These are phyloP conservation scores for Nitzschia sp. DNA, from an alignment of 108 stramenopile species.

Conservation along the genomic window DNA sequence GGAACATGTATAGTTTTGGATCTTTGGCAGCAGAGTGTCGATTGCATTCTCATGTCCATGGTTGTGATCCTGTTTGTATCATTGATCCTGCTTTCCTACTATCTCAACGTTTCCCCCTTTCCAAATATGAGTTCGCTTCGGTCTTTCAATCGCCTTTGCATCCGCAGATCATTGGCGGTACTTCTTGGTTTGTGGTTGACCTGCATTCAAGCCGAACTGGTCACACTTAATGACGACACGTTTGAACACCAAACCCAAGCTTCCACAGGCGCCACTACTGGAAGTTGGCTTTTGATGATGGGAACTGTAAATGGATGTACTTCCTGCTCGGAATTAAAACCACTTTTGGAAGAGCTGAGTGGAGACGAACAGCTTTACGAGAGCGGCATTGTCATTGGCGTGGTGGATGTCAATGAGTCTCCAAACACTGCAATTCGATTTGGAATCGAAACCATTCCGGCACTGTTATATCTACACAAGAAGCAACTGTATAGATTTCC, in stretches of 20 bases:
- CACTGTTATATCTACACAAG: conserved; percentile 63
- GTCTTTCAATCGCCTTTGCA: too few species aligned
- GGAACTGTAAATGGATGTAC: conserved; percentile 75
- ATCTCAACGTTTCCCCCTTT: too few species aligned
- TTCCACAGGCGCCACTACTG: conserved; percentile 60
- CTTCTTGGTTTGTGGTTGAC: too few species aligned
- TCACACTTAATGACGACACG: conserved; percentile 44
- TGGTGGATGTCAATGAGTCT: conserved; percentile 79
- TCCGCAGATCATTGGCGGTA: too few species aligned
- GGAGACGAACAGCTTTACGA: conserved; percentile 27
- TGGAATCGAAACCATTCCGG: conserved; percentile 53
- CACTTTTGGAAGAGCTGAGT: conserved; percentile 73
- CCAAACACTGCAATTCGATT: conserved; percentile 40
- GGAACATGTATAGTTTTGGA: too few species aligned
- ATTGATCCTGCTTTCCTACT: too few species aligned
- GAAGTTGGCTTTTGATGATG: conserved; percentile 81
- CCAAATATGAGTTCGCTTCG: too few species aligned
- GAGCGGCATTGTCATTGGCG: conserved; percentile 62
- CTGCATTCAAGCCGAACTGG: too few species aligned
- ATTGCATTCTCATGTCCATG: too few species aligned
- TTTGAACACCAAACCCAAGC: conserved; percentile 76
- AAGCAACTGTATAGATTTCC: conserved; percentile 52
- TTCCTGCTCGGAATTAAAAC: conserved; percentile 67
- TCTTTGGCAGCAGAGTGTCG: too few species aligned
- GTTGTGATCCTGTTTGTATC: too few species aligned